Evolutionary conservation across 2,329 filamentous ascomycete species (phyloP).

Genomic region (Penicillium sp.): DNA sequence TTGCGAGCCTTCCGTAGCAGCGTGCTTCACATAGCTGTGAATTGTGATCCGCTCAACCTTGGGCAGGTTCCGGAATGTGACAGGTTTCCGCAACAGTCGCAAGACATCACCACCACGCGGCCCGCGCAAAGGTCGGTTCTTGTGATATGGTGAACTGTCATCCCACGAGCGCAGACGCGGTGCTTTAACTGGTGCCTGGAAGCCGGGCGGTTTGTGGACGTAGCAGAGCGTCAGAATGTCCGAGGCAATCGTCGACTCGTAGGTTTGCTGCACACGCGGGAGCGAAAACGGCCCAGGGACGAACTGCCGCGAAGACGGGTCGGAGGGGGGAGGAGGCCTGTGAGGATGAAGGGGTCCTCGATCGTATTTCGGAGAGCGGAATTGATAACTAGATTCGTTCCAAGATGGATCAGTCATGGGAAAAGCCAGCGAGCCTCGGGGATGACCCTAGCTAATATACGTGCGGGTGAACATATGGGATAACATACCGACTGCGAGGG

Average conservation of each 20-base stretch:
- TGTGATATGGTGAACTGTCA: slow-evolving; percentile 87
- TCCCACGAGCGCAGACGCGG: slow-evolving; percentile 81
- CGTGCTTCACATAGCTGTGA: slow-evolving; percentile 67
- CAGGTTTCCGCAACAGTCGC: slow-evolving; percentile 50
- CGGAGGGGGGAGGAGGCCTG: slow-evolving; percentile 79
- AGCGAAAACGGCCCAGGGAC: slow-evolving; percentile 85
- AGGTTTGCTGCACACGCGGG: slow-evolving; percentile 85
- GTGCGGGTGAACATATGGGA: background rate
- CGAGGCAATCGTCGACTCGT: slow-evolving; percentile 75
- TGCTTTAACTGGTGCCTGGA: slow-evolving; percentile 52
- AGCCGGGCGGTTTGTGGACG: slow-evolving; percentile 77
- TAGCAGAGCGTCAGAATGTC: slow-evolving; percentile 90
- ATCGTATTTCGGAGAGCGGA: slow-evolving; percentile 89
- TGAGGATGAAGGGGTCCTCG: slow-evolving; percentile 90
- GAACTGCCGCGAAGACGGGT: slow-evolving; percentile 83
- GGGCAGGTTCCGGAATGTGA: slow-evolving; percentile 80
- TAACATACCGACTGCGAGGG: slow-evolving; percentile 52
- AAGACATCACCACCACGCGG: slow-evolving; percentile 70
- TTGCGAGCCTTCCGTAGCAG: slow-evolving; percentile 65
- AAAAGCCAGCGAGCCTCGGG: background rate
- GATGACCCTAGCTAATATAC: background rate
- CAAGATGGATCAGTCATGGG: background rate
- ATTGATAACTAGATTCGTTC: slow-evolving; percentile 70
- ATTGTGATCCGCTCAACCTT: slow-evolving; percentile 76
- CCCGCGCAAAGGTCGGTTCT: slow-evolving; percentile 78